A percentile compares a stretch with the other conserved stretches of the same genome.
phyloP scores from a whole-genome alignment of 1,284 basidiomycete genomes.

The Ceratobasidium sp. region DNA sequence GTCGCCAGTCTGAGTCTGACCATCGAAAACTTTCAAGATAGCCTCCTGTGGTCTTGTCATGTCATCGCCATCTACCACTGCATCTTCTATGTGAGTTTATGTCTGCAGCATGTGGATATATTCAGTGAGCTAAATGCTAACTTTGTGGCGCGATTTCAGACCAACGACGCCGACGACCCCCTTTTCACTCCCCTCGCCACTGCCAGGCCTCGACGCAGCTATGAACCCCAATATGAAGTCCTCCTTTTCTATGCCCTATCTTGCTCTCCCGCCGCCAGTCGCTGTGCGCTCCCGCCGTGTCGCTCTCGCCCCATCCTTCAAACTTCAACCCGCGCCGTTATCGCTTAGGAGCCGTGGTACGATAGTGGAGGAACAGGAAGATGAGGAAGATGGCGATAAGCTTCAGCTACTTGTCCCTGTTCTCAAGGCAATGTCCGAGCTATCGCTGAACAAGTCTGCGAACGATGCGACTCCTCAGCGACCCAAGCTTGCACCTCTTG shows the following conservation, averaged over 20 bases:
- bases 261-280: slow-evolving; percentile 34
- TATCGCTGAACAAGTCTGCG: slow-evolving; percentile 20
- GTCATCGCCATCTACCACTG: slow-evolving; percentile 40
- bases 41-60: slow-evolving; percentile 14
- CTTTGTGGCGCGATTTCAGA: not conserved
- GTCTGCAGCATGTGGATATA: not conserved
- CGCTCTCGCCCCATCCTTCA: slow-evolving; percentile 27
- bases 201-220: slow-evolving; percentile 5
- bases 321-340: slow-evolving; percentile 24
- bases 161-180: slow-evolving; percentile 42
- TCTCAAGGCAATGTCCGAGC: slow-evolving; percentile 16
- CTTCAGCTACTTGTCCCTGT: slow-evolving; percentile 7
- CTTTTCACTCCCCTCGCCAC: slow-evolving; percentile 32
- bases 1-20: not conserved
- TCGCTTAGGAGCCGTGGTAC: slow-evolving; percentile 27
- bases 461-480: not conserved
- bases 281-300: slow-evolving; percentile 20
- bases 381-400: slow-evolving; percentile 31
- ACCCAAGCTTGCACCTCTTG: slow-evolving; percentile 10
- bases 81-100: slow-evolving; percentile 33
- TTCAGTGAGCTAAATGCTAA: too few species aligned
- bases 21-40: slow-evolving; percentile 13
- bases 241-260: slow-evolving; percentile 16
- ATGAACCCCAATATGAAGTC: slow-evolving; percentile 18
- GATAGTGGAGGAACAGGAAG: slow-evolving; percentile 36